Evolutionary conservation across 108 stramenopile genomes (phyloP).

Genomic region (Nitzschia putrida): DNA sequence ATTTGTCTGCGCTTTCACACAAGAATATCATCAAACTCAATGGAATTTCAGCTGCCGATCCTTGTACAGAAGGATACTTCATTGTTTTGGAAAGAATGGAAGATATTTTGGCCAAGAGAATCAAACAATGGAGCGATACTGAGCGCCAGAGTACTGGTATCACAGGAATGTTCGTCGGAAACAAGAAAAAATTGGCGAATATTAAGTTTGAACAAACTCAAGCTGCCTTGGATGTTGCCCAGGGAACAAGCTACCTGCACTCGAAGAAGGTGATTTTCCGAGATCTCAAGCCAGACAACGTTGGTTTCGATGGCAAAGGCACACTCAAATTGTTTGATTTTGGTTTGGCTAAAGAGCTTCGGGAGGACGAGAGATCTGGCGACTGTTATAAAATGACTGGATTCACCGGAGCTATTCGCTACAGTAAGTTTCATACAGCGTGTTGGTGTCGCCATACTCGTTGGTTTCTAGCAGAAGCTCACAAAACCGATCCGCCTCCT

Average conservation of each 20-base stretch:
- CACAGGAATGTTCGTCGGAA: conserved; percentile 46
- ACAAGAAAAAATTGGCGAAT: conserved; percentile 28
- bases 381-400: conserved; percentile 67
- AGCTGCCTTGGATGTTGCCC: conserved; percentile 50
- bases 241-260: conserved; percentile 50
- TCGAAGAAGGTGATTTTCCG: conserved; percentile 43
- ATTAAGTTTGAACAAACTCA: conserved; percentile 37
- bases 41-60: conserved; percentile 25
- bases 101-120: conserved; percentile 39
- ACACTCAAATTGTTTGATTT: conserved; percentile 63
- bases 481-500: not conserved
- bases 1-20: conserved; percentile 40
- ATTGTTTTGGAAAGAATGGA: conserved; percentile 48
- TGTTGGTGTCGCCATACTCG: not conserved
- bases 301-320: conserved; percentile 41
- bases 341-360: conserved; percentile 70
- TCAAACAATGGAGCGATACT: conserved; percentile 48
- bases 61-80: conserved; percentile 51
- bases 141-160: conserved; percentile 51
- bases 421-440: not conserved
- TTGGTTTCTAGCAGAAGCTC: no score
- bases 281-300: conserved; percentile 67
- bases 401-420: conserved; percentile 59
- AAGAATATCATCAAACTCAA: conserved; percentile 43
- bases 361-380: conserved; percentile 28